Evolutionary conservation across 176 grass and related monocot genomes (phyloP).

Genomic region (Microstegium vimineum): DNA sequence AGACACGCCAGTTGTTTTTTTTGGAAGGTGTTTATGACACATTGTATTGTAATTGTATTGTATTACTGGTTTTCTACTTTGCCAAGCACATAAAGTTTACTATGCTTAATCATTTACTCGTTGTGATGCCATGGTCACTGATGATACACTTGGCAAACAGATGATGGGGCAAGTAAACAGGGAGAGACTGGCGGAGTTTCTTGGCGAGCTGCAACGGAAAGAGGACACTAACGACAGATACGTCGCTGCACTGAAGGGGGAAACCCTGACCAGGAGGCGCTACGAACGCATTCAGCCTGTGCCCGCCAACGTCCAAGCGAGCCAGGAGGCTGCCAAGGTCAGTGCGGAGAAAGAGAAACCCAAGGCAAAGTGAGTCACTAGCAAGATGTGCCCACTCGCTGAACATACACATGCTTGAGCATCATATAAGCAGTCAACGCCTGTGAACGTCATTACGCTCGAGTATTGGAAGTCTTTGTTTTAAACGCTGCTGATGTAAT

Average conservation of each 20-base stretch:
- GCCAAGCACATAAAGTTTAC: neutral
- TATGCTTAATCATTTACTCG: neutral
- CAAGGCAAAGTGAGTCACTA: conserved; percentile 52
- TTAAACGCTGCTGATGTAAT: neutral
- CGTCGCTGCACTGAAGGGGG: conserved; percentile 80
- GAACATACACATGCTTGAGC: neutral
- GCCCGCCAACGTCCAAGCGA: conserved; percentile 33
- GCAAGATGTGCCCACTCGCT: neutral
- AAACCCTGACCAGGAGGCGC: conserved; percentile 75
- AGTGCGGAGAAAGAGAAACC: conserved; percentile 28
- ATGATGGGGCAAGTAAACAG: conserved; percentile 94
- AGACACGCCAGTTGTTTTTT: neutral
- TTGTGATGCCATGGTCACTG: neutral
- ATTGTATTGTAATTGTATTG: no score
- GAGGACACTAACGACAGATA: conserved; percentile 83
- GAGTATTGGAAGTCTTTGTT: neutral
- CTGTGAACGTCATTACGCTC: neutral
- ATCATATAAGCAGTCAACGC: neutral
- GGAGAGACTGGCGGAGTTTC: conserved; percentile 92
- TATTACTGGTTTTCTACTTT: neutral
- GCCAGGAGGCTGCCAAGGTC: conserved; percentile 24
- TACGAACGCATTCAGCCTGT: conserved; percentile 74
- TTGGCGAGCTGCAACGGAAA: conserved; percentile 83
- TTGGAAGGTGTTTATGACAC: no score
- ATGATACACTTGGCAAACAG: conserved; percentile 17